A percentile compares a stretch with the other conserved stretches of the same genome.
Conservation (phyloP, 1,284 basidiomycete species). For the Apiotrichum domesticum region DNA sequence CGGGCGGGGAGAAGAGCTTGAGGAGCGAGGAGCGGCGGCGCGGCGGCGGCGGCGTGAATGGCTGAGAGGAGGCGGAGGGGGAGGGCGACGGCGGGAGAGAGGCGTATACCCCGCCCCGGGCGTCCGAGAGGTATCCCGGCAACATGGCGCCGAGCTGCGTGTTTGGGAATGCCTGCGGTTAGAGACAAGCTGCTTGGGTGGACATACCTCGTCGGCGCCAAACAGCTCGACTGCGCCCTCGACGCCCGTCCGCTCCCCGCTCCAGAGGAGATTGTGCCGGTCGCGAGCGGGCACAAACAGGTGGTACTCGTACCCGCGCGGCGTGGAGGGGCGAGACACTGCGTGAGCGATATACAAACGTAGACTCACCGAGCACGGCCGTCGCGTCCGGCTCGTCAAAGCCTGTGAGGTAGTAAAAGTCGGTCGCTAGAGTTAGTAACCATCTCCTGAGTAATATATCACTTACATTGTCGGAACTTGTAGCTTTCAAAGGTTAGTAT, state of each 20-base stretch:
- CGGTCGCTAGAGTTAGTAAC: constrained; percentile 53
- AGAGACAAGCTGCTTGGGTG: neutral
- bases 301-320: constrained; percentile 78
- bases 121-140: constrained; percentile 27
- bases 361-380: constrained; percentile 63
- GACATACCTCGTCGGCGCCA: constrained; percentile 58
- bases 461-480: constrained; percentile 72
- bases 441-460: neutral
- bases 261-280: constrained; percentile 78
- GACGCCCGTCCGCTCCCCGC: constrained; percentile 69
- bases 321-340: constrained; percentile 50
- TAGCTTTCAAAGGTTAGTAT: constrained; percentile 55
- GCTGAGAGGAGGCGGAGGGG: constrained; percentile 35
- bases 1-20: constrained; percentile 36
- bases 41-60: constrained; percentile 35
- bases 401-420: constrained; percentile 92
- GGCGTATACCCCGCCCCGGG: constrained; percentile 37
- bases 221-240: constrained; percentile 61
- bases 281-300: constrained; percentile 80
- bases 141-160: constrained; percentile 37
- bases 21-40: constrained; percentile 39
- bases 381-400: constrained; percentile 91
- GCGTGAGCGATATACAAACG: neutral
- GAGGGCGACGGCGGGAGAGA: constrained; percentile 46
- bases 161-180: constrained; percentile 42